Evolutionary conservation across 2,329 filamentous ascomycete species (phyloP), one percentile per base, ranked within the genome.

Genomic region (Amphichorda felina): DNA sequence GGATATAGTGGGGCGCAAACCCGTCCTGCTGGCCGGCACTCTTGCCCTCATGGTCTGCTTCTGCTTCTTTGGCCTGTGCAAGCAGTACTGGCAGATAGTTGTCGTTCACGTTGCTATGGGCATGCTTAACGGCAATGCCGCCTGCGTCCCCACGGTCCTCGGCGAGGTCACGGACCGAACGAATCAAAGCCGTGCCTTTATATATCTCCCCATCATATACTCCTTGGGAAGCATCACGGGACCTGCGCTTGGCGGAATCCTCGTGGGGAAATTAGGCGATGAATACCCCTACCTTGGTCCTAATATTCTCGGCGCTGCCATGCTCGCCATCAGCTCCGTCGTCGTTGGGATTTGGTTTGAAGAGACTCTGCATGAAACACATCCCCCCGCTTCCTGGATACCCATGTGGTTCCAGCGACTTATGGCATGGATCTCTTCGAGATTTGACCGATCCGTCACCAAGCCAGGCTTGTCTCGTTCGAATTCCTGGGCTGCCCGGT

Each of bases 141-240:
- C 86, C 4, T 79, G 95, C 10, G 87, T 98, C 11, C 89, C 86
- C 7, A 95, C 91, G 0, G 94, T 89, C 33, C 59, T 98, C 33
- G 91, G 91, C 28, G 91, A 98, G 56, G 82, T 98, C 35, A 98
- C 91, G 2, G 88, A 96, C 53, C 77, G 86, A 37, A 91, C 82
- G 43, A 98, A 98, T 55, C 91, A 98, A 66, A 91, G 85, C 50
- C 73, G 74, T 36, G 91, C 87, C 0, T 98, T 98, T 49, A 91
- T 84, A 2, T 98, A 94, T 62, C 65, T 98, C 29, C 91, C 91
- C 0, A 82, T 96, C 27, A 80, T 96, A n/a, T 98, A 98, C 57
- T 89, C 89, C 4, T 66, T 98, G 24, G 91, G 91, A 14, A 85
- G 84, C 30, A 94, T 98, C 41, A 91, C 88, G 0, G 91, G 91